Base-by-base conservation (phyloP, 345 rosid genomes). In the Diplotaxis tenuifolia region DNA sequence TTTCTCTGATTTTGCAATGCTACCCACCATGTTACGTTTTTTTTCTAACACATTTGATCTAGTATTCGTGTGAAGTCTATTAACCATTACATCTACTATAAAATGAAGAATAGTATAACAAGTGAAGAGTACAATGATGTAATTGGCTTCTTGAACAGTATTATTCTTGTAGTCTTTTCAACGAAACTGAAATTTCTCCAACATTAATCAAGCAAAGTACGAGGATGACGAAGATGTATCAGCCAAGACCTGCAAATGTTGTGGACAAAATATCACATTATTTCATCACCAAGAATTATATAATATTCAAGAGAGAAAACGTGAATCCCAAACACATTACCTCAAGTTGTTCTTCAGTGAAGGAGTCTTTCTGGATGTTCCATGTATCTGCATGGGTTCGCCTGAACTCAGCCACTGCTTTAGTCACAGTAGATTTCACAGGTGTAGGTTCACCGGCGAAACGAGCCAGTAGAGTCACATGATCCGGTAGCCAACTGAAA, bases 341-440 rank as follows among this genome's bases (percentile, higher is more conserved):
- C 99, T 95, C 99, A 6, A 95, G 97, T 78, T 91, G 97, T 59
- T 91, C 99, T 80, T 91, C 97, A 0, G 92, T 91, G 74, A 95
- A 95, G 0, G 83, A 82, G 73, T 83, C 97, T 78, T 95, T 95
- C 77, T 95, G 99, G 61, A 92, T 74, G 76, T 84, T 89, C 99
- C 99, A 95, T 18, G 90, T 95, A 71, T 95, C 97, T 19, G 97
- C 97, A 80, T 95, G 99, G 49, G 99, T 91, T 68, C 96, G 85
- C 27, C 96, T 80, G 80, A 91, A 91, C 84, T 95, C 97, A 7
- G 99, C 99, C 58, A 91, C 95, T n/a, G 96, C 96, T 85, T 95
- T 95, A 16, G 99, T 91, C 72, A 95, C 97, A 0, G 96, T 89
- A 4, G 96, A 91, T 85, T 90, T 95, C 71, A 95, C 80, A 9